A percentile compares a stretch with the other conserved stretches of the same genome.
Conservation (phyloP, 805 yeast species). For the Yamadazyma kitorensis region DNA sequence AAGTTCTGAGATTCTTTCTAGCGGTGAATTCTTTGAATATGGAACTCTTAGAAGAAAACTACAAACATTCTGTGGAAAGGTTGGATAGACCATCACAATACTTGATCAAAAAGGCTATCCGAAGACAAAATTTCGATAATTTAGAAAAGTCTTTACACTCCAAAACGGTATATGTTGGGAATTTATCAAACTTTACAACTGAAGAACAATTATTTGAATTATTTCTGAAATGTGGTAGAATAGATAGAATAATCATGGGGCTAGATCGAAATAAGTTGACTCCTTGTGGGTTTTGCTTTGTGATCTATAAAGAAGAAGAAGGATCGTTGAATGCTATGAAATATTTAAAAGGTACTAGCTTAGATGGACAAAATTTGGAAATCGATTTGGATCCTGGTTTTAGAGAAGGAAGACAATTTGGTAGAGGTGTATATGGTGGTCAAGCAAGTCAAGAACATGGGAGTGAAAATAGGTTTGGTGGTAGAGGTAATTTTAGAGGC, state of each 20-base stretch:
- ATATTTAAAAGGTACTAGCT: slow-evolving; percentile 73
- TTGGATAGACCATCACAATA: slow-evolving; percentile 72
- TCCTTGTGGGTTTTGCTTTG: slow-evolving; percentile 97
- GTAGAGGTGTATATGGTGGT: slow-evolving; percentile 91
- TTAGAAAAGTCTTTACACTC: slow-evolving; percentile 64
- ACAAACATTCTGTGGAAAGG: slow-evolving; percentile 62
- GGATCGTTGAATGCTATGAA: slow-evolving; percentile 83
- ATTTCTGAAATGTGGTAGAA: slow-evolving; percentile 77
- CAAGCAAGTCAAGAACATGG: slow-evolving; percentile 73
- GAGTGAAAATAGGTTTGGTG: slow-evolving; percentile 45
- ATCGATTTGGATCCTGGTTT: slow-evolving; percentile 97
- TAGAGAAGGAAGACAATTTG: slow-evolving; percentile 92
- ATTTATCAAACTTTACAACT: slow-evolving; percentile 83
- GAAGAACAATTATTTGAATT: slow-evolving; percentile 93
- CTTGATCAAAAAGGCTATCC: slow-evolving; percentile 62
- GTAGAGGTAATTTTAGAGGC: slow-evolving; percentile 44
- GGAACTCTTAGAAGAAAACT: slow-evolving; percentile 44
- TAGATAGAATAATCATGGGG: slow-evolving; percentile 88
- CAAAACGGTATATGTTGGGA: slow-evolving; percentile 87
- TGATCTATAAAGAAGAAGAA: slow-evolving; percentile 63
- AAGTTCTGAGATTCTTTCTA: too few species aligned
- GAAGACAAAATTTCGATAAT: slow-evolving; percentile 51
- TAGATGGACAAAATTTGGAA: slow-evolving; percentile 78
- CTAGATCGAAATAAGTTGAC: slow-evolving; percentile 85
- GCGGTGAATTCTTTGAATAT: too few species aligned